Base-by-base conservation (phyloP, 306 rosid species). In the Lathyrus tuberosus region DNA sequence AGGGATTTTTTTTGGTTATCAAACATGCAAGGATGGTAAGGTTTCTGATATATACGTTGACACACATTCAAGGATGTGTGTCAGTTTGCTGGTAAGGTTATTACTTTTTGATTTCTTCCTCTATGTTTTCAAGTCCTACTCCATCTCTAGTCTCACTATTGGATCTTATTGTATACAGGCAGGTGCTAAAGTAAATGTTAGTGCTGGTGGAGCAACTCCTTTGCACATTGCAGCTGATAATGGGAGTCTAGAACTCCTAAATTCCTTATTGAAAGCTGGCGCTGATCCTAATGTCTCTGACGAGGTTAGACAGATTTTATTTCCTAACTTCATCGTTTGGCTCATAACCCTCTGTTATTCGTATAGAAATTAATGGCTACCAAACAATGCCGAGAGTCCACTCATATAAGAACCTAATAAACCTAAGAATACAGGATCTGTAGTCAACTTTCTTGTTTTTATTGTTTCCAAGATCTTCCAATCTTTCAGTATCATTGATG, bases 131-230 rank as follows among this genome's bases (percentile, higher is more conserved):
- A 30, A 38, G 24, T 59, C 67, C 42, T 43, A 67, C 68, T 30
- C 68, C 28, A 17, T 66, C 44, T 8, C 15, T 53, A 28, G 30
- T 57, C 35, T 77, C 18, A 53, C 40, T 37, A 80, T 72, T 80
- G 73, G 38, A 47, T 82, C 9, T 35, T 76, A 54, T 76, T 64
- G 58, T 42, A 17, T 76, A 52, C 80, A 94, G 97, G 95, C 97
- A 28, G 99, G 97, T 75, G 92, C 87, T 51, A 80, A 87, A 70
- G 96, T 83, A 71, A 89, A 95, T 87, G 42, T 95, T 48, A 81
- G 79, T 76, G 96, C 91, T 62, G 93, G 99, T 78, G 99, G 99
- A 82, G 97, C 95, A 44, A 87, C 97, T 56, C 95, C 99, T 64
- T 83, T 91, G 79, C 99, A 86, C 77, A 84, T 91, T 73, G 95